phyloP scores from a whole-genome alignment of 352 stramenopile species.

The Pythium vanterpoolii region DNA sequence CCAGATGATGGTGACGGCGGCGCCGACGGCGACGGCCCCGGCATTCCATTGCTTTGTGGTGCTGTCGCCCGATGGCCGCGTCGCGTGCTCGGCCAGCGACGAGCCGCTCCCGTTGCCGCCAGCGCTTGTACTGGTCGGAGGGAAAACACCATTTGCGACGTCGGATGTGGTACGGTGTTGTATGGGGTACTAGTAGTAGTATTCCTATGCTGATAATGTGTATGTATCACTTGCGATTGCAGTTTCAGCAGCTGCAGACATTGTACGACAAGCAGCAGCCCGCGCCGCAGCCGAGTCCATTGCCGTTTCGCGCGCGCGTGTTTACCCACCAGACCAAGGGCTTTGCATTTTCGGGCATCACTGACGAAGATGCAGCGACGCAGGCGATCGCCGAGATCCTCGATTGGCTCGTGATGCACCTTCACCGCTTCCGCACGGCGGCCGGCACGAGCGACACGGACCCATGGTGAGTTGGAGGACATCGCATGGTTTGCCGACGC shows the following conservation, averaged over 20 bases:
- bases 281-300: background rate
- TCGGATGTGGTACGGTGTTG: constrained; percentile 56
- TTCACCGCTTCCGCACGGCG: constrained; percentile 79
- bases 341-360: constrained; percentile 89
- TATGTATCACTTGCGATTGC: background rate
- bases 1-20: constrained; percentile 49
- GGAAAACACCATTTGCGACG: constrained; percentile 53
- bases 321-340: constrained; percentile 73
- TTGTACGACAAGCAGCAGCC: constrained; percentile 6
- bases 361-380: constrained; percentile 85
- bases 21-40: background rate
- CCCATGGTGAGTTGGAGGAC: constrained; percentile 59
- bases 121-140: constrained; percentile 63
- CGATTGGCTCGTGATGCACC: constrained; percentile 79
- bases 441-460: constrained; percentile 75
- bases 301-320: constrained; percentile 34
- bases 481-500: too few species aligned
- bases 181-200: background rate
- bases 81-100: constrained; percentile 27
- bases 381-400: constrained; percentile 82
- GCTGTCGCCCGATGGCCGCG: constrained; percentile 63
- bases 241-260: constrained; percentile 54
- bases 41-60: constrained; percentile 62
- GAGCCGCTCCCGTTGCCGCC: constrained; percentile 27
- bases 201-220: background rate